phyloP scores from a whole-genome alignment of 2,329 filamentous ascomycete genomes.

The Hypomyces rosellus region DNA sequence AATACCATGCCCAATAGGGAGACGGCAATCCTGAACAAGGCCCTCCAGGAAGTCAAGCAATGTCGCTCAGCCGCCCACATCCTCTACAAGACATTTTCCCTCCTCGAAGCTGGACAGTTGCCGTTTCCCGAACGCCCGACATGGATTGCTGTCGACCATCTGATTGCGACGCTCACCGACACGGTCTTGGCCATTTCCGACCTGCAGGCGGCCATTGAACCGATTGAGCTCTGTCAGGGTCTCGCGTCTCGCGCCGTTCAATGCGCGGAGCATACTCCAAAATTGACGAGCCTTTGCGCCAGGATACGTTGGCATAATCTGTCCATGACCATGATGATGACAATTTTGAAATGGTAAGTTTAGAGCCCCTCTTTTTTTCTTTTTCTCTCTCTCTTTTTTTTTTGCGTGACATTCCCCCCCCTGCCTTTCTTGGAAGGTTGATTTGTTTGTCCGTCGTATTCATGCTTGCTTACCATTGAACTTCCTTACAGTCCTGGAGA shows the following conservation, averaged over 20 bases:
- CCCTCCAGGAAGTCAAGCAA: conserved; percentile 31
- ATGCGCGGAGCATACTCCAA: conserved; percentile 1
- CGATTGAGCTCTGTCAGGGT: conserved; percentile 8
- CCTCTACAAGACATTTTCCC: conserved; percentile 28
- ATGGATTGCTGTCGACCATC: conserved; percentile 30
- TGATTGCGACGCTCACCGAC: conserved; percentile 31
- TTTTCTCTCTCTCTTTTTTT: neutral
- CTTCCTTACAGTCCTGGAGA: conserved; percentile 24
- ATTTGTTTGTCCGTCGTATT: neutral
- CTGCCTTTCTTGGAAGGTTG: neutral
- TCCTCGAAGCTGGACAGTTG: conserved; percentile 27
- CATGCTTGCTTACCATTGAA: neutral
- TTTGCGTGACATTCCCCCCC: neutral
- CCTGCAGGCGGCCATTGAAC: conserved; percentile 24
- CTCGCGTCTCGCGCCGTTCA: conserved; percentile 8
- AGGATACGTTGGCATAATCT: conserved; percentile 32
- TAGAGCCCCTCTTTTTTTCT: neutral
- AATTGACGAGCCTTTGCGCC: conserved; percentile 19
- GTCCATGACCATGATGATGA: conserved; percentile 35
- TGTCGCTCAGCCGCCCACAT: conserved; percentile 32
- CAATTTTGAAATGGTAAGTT: conserved; percentile 32
- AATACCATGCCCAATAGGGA: conserved; percentile 23
- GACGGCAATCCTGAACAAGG: conserved; percentile 23
- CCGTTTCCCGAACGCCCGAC: conserved; percentile 29
- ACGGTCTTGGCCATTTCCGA: conserved; percentile 30